Conservation (phyloP, 2,329 filamentous ascomycete species). For the Alternaria incomplexa region DNA sequence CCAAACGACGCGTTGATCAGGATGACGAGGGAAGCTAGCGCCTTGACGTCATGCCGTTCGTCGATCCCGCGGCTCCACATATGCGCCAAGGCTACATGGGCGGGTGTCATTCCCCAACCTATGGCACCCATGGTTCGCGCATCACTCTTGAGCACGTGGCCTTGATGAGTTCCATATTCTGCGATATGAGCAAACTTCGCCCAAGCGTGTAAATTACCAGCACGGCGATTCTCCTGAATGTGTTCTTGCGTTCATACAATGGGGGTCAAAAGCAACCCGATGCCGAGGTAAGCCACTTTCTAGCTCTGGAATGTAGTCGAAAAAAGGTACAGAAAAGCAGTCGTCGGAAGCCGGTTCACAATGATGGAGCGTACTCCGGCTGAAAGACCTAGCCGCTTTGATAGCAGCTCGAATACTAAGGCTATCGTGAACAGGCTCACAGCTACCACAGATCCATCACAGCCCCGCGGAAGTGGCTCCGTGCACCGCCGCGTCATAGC, state of each 20-base stretch:
- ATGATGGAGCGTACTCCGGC: background rate
- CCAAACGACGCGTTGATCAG: constrained; percentile 6
- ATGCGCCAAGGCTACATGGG: constrained; percentile 3
- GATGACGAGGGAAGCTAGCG: constrained; percentile 13
- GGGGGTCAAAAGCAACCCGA: background rate
- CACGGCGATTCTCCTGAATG: background rate
- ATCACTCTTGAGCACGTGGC: background rate
- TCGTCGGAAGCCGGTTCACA: background rate
- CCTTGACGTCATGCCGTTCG: constrained; percentile 13
- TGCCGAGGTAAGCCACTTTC: background rate
- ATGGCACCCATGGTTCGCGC: background rate
- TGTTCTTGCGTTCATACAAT: background rate
- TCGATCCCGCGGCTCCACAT: constrained; percentile 13
- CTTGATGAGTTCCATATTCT: background rate
- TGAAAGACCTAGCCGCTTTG: background rate
- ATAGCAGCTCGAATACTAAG: background rate
- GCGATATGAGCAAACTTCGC: background rate
- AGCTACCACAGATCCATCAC: background rate
- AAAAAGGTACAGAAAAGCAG: background rate
- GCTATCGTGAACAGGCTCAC: background rate
- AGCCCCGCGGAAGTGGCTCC: background rate
- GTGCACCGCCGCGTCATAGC: background rate
- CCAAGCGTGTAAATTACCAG: background rate
- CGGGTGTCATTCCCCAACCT: background rate
- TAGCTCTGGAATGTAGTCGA: background rate